Evolutionary conservation across 176 grass and related monocot species (phyloP), one percentile per base, ranked within the genome.

Genomic region (Ensete ventricosum): DNA sequence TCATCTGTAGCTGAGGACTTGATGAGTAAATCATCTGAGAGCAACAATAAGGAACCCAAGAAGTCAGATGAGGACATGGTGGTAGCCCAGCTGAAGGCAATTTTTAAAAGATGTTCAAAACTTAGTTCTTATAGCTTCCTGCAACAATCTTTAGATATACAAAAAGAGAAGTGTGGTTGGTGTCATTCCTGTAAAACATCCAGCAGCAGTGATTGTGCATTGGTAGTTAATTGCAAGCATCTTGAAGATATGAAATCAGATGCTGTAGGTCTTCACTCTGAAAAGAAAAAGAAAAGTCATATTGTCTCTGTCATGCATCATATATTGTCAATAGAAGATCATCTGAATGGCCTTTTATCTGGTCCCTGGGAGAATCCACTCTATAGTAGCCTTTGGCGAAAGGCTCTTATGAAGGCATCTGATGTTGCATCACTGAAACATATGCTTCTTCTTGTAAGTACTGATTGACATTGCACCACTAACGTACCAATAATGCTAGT

Each of bases 91-190:
- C 78, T 87, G 67, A 99, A 87, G 67, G 62, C 83, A 81, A 89
- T 94, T 84, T 86, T 78, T 52, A 99, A 88, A 76, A 99, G 87
- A 76, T 89, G 83, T 73, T 74, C 82, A 68, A 87, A 76, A 71
- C 64, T 87, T 81, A 89, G 85, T 84, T 86, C 66, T 53, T 81
- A 86, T 50, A 87, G 75, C 62, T 86, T 87, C 81, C 84, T 82
- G 81, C 89, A 89, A 62, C 71, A 91, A 69, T 91, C 91, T 55
- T 74, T 84, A 9, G 88, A 85, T 22, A 51, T 88, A 25, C 84
- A 85, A 79, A 99, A 91, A 72, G 96, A 99, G 83, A 99, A 88
- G 81, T 99, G 96, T 82, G 96, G 96, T 60, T 99, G 96, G 96
- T 94, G 96, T 73, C 76, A 89, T 67, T 88, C 86, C 64, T 99